Evolutionary conservation across 495 filamentous ascomycete species (phyloP).

Genomic region (Xylaria acuta): DNA sequence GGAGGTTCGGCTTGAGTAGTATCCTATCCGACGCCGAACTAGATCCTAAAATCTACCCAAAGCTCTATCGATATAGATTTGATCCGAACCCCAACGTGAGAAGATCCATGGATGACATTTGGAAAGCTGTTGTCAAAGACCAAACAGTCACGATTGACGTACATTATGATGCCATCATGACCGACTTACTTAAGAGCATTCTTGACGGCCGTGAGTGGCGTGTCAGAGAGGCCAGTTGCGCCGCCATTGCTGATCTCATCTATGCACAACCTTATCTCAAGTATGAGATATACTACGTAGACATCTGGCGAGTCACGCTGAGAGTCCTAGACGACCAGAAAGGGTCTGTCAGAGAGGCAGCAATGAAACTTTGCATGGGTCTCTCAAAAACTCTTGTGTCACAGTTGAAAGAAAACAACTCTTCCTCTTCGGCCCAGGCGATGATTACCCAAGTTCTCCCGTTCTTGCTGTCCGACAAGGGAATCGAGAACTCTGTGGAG

Average conservation of each 20-base stretch:
- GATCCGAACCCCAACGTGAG: slow-evolving; percentile 93
- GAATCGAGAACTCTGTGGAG: slow-evolving; percentile 82
- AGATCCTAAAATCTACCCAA: slow-evolving; percentile 93
- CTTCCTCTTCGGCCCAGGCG: slow-evolving; percentile 69
- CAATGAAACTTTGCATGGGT: slow-evolving; percentile 78
- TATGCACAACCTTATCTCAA: slow-evolving; percentile 74
- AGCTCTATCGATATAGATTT: slow-evolving; percentile 91
- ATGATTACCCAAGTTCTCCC: slow-evolving; percentile 87
- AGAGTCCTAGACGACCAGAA: slow-evolving; percentile 95
- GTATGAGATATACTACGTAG: slow-evolving; percentile 81
- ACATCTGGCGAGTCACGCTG: slow-evolving; percentile 83
- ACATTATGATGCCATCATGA: slow-evolving; percentile 84
- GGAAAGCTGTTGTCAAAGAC: slow-evolving; percentile 90
- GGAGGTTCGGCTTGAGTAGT: slow-evolving; percentile 87
- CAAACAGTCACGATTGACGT: slow-evolving; percentile 71
- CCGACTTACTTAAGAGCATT: slow-evolving; percentile 82
- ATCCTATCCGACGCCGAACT: slow-evolving; percentile 88
- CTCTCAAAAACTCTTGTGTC: slow-evolving; percentile 83
- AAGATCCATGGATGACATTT: slow-evolving; percentile 95
- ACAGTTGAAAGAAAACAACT: slow-evolving; percentile 80
- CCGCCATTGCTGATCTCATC: slow-evolving; percentile 84
- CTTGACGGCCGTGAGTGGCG: slow-evolving; percentile 87
- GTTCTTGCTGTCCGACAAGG: slow-evolving; percentile 87
- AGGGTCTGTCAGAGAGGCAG: slow-evolving; percentile 80
- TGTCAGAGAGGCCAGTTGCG: slow-evolving; percentile 87